Percentiles rank a stretch among this genome's conserved stretches.
phyloP scores from a whole-genome alignment of 768 basidiomycete species.

The Rhodosporidiobolus sp. region DNA sequence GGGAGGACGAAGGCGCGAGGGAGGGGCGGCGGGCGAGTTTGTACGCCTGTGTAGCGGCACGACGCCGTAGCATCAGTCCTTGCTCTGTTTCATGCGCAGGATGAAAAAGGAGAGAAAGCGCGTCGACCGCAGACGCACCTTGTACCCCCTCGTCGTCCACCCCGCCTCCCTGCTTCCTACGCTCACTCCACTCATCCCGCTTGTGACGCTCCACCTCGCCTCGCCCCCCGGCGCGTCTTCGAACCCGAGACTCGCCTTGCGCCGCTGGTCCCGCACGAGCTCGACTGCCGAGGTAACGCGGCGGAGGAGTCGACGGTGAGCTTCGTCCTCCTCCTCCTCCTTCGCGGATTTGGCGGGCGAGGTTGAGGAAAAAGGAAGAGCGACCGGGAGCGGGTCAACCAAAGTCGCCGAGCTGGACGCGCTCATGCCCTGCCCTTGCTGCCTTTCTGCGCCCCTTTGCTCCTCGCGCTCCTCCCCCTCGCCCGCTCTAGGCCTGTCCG shows the following conservation, averaged over 20 bases:
- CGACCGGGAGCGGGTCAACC: no score
- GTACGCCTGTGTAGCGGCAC: constrained; percentile 11
- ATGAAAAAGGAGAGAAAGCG: not conserved
- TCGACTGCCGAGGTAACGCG: not conserved
- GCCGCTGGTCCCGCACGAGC: not conserved
- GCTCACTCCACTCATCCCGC: constrained; percentile 15
- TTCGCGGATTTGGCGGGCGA: no score
- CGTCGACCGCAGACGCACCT: not conserved
- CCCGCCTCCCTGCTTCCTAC: not conserved
- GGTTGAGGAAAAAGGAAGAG: no score
- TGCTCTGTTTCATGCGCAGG: not conserved
- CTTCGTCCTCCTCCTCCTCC: not conserved
- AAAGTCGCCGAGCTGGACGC: no score
- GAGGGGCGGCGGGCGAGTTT: constrained; percentile 19
- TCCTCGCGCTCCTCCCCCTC: not conserved
- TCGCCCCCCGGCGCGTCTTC: not conserved
- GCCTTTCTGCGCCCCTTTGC: not conserved
- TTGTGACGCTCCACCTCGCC: constrained; percentile 11
- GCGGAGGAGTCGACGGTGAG: not conserved
- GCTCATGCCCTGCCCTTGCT: not conserved
- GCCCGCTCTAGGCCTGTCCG: not conserved
- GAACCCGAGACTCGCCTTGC: not conserved
- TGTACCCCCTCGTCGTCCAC: constrained; percentile 14
- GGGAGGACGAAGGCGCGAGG: not conserved
- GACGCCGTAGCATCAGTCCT: no score